Evolutionary conservation across 106 monocot genomes (phyloP).

Genomic region (Vanilla planifolia): DNA sequence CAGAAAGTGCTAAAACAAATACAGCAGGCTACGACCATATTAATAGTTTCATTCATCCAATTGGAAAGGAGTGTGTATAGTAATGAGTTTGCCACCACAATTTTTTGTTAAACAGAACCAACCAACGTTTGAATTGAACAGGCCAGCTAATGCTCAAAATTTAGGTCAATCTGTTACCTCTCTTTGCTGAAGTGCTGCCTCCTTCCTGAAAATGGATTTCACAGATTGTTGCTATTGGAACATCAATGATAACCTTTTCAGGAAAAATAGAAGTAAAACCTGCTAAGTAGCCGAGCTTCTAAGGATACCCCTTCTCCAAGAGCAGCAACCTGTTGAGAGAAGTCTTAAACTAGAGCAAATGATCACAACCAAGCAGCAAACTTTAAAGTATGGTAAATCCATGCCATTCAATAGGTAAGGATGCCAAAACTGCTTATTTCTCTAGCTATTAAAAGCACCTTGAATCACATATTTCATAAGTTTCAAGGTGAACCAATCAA

Average conservation of each 20-base stretch:
- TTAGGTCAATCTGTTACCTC: conserved; percentile 44
- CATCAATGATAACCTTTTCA: background rate
- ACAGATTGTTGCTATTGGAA: conserved; percentile 1
- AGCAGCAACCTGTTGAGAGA: conserved; percentile 62
- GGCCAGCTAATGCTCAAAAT: background rate
- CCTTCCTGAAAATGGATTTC: conserved; percentile 69
- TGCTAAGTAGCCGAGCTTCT: conserved; percentile 84
- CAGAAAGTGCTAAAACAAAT: background rate
- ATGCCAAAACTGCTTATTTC: background rate
- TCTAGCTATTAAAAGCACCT: background rate
- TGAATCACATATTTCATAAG: background rate
- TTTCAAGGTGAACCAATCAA: background rate
- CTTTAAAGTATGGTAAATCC: background rate
- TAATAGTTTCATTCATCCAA: background rate
- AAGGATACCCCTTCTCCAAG: conserved; percentile 94
- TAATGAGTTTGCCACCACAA: background rate
- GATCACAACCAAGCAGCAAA: background rate
- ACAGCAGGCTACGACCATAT: background rate
- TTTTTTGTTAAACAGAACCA: background rate
- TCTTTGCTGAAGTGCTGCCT: conserved; percentile 89
- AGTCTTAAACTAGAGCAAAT: conserved; percentile 3
- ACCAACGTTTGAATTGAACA: background rate
- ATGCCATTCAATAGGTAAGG: background rate
- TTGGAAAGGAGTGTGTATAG: background rate
- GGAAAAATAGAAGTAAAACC: conserved; percentile 26